Evolutionary conservation across 257 asterid genomes (phyloP).

Genomic region (Vinca minor): DNA sequence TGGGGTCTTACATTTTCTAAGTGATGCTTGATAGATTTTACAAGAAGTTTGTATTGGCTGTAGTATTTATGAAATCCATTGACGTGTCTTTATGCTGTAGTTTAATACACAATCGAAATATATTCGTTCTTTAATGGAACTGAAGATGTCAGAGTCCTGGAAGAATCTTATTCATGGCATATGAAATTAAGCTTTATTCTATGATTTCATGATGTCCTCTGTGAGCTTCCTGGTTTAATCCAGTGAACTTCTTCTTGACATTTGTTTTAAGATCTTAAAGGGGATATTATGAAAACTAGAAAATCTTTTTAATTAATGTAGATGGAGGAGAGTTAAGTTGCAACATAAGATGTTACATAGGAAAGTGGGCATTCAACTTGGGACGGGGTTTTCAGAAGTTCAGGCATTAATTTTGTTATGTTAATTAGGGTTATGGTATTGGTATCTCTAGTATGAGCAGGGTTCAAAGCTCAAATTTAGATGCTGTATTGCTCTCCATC

Average conservation of each 20-base stretch:
- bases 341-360: neutral
- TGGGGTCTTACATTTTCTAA: neutral
- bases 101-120: neutral
- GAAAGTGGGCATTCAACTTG: neutral
- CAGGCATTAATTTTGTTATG: no score
- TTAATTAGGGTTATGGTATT: neutral
- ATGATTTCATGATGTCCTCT: neutral
- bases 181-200: neutral
- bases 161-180: neutral
- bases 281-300: neutral
- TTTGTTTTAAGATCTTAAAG: neutral
- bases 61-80: neutral
- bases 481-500: neutral
- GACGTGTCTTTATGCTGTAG: neutral
- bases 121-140: neutral
- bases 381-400: neutral
- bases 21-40: neutral
- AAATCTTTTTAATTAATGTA: neutral
- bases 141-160: neutral
- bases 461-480: neutral
- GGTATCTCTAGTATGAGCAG: neutral
- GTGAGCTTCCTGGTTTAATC: neutral
- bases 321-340: neutral
- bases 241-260: neutral
- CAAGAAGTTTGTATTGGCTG: neutral